Conservation (phyloP, 179 eudicot species). For the Spinacia oleracea region DNA sequence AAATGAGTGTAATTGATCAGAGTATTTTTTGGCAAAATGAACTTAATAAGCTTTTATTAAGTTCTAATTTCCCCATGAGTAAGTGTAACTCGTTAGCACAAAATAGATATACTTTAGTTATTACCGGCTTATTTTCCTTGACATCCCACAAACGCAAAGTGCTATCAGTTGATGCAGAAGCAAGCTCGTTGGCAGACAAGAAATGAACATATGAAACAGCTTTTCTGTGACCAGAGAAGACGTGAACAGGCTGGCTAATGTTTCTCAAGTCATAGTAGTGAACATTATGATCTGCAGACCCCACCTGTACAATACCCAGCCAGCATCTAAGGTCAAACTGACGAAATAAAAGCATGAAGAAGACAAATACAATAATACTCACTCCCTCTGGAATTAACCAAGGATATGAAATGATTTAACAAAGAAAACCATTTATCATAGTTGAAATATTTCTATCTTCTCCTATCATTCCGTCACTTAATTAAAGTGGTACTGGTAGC, state of each 20-base stretch:
- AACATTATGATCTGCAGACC: conserved; percentile 91
- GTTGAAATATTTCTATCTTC: neutral
- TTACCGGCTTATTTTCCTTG: conserved; percentile 59
- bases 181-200: conserved; percentile 77
- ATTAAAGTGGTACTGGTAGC: neutral
- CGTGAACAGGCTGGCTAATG: conserved; percentile 66
- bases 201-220: conserved; percentile 93
- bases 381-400: neutral
- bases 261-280: conserved; percentile 89
- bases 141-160: conserved; percentile 95
- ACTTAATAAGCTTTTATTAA: neutral
- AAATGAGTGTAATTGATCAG: neutral
- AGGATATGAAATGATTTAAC: neutral
- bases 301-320: conserved; percentile 57
- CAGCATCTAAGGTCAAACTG: conserved; percentile 2
- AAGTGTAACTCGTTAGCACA: neutral
- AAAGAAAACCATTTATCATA: neutral
- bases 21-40: neutral
- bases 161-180: conserved; percentile 94
- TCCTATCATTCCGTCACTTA: neutral
- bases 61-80: neutral
- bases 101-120: neutral
- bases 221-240: conserved; percentile 76
- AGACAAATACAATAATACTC: neutral
- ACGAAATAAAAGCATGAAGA: neutral